Evolutionary conservation across 495 filamentous ascomycete genomes (phyloP), one percentile per base, ranked within the genome.

Genomic region (Staphylotrichum tortipilum): DNA sequence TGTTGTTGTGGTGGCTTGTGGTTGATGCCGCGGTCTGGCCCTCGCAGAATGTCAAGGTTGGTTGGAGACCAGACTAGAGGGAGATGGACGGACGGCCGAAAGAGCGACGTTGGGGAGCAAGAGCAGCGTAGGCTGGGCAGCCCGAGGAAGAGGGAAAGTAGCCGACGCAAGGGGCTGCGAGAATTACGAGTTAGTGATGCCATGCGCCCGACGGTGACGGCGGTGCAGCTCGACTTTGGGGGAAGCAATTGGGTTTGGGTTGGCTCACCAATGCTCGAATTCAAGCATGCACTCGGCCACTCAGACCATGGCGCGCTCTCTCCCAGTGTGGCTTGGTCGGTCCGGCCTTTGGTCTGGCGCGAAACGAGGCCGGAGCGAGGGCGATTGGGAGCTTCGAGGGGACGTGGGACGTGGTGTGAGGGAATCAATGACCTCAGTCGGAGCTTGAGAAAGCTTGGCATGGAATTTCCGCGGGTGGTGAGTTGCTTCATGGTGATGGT

Each of bases 371-470:
- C 15, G 15, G 14, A 7, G 11, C 5, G 9, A 22, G 5, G 15
- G 1, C 15, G 24, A 4, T 38, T 39, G 39, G 22, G 4, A 23
- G 22, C 9, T 10, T 7, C 21, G 45, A 7, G 17, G n/a, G n/a
- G n/a, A n/a, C n/a, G n/a, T n/a, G n/a, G n/a, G n/a, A n/a, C n/a
- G n/a, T n/a, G n/a, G n/a, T n/a, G n/a, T n/a, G n/a, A n/a, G n/a
- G n/a, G n/a, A n/a, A n/a, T n/a, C n/a, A n/a, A 24, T 26, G 30
- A 31, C 30, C 18, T 34, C 44, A 15, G 24, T n/a, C n/a, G 19
- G 17, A 47, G 34, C 44, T 47, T 38, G n/a, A n/a, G 22, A 14
- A 47, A 45, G 42, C 42, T 44, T 17, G 12, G 15, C n/a, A 33
- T 23, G 29, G 44, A 46, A 48, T 37, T 47, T 47, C 43, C 12